Evolutionary conservation across 768 basidiomycete species (phyloP), one percentile per base, ranked within the genome.

Genomic region (Hericium coralloides): DNA sequence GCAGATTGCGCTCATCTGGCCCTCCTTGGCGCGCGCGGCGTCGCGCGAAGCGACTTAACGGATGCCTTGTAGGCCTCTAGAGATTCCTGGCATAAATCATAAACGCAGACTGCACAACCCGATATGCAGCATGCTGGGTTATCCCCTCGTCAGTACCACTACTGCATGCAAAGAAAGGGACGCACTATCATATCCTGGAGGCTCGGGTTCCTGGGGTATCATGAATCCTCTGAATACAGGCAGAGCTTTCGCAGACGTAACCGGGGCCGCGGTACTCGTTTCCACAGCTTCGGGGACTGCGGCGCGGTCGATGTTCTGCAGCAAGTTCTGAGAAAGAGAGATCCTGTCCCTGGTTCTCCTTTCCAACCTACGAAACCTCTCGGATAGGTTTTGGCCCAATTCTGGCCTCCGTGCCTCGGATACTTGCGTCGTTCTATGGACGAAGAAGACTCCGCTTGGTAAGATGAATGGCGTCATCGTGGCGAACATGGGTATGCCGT

Each of bases 101-200:
- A 90, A 8, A 95, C 87, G 68, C 93, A 95, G n/a, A 94, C 71
- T 0, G 92, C 89, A 65, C 93, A 95, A 31, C 90, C 90, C 2
- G 91, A 92, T 92, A 95, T 95, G 74, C 92, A 95, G 69, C 92
- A 94, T 70, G 93, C 92, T 93, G 38, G 12, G 4, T 10, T 20
- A 22, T 12, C 12, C 12, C 18, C 4, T 49, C 1, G 14, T 10
- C 4, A 18, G n/a, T 39, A 15, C 51, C 14, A 25, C 18, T 14
- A 53, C 17, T 43, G 41, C 47, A 36, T 31, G 47, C 22, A n/a
- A 38, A 17, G 56, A 51, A 36, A 20, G 7, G 53, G 14, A 67
- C 79, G 23, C 60, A 85, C 88, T 87, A 66, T 91, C 88, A 49
- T 82, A 74, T 54, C 75, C 77, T 2, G 88, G 89, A 2, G 79